Conservation (phyloP, 768 basidiomycete genomes). For the Cystofilobasidium capitatum region DNA sequence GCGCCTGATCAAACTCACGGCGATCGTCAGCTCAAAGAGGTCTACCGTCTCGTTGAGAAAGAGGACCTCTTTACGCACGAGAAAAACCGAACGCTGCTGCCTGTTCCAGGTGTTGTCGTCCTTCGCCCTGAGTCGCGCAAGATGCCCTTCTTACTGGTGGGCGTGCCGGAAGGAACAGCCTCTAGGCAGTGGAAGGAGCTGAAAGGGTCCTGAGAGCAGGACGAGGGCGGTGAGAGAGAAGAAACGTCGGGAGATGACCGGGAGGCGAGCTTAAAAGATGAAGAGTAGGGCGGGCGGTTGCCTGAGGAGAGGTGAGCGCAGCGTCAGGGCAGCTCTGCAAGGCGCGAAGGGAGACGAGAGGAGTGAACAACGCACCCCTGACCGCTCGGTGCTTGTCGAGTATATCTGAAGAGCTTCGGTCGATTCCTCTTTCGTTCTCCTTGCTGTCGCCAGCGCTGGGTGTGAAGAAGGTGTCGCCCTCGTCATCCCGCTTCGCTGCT, state of each 20-base stretch:
- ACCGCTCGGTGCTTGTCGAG: neutral
- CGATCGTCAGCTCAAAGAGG: neutral
- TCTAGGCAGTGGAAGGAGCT: slow-evolving; percentile 10
- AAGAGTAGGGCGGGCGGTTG: slow-evolving; percentile 8
- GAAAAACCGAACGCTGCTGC: slow-evolving; percentile 71
- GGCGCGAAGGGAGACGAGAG: too few species aligned
- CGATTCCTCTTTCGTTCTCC: too few species aligned
- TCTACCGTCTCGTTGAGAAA: neutral
- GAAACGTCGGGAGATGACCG: slow-evolving; percentile 5
- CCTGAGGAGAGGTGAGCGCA: neutral
- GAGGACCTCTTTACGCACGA: slow-evolving; percentile 53
- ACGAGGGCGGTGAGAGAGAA: neutral
- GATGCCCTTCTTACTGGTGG: slow-evolving; percentile 39
- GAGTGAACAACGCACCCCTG: neutral
- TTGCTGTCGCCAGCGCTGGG: neutral
- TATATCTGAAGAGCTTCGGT: too few species aligned
- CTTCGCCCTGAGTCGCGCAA: slow-evolving; percentile 48
- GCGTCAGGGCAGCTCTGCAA: neutral
- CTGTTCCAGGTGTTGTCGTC: slow-evolving; percentile 59
- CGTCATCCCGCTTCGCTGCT: neutral
- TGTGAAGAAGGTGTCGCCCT: neutral
- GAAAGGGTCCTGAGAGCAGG: neutral
- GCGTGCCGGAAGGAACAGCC: slow-evolving; percentile 9
- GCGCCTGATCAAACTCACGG: neutral
- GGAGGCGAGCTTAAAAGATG: neutral